Percentiles rank a stretch among this genome's conserved stretches.
Evolutionary conservation across 1,284 basidiomycete genomes (phyloP).

Genomic region (Apiotrichum montevideense): DNA sequence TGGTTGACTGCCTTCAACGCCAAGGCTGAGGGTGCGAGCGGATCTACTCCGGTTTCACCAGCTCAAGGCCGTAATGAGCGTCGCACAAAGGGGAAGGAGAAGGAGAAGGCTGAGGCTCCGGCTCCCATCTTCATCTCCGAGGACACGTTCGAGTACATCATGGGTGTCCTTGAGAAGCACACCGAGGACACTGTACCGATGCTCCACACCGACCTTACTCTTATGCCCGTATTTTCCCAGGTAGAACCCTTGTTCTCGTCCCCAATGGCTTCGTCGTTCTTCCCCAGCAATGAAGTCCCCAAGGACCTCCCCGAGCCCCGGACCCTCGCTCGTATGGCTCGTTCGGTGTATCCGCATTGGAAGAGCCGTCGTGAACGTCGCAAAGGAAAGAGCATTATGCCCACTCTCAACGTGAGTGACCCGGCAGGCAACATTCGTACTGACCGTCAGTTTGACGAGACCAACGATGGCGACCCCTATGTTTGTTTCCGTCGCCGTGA

Average conservation of each 20-base stretch:
- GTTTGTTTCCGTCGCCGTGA: conserved; percentile 97
- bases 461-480: conserved; percentile 91
- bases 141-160: conserved; percentile 89
- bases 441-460: conserved; percentile 62
- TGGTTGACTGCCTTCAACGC: conserved; percentile 93
- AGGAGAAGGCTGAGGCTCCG: conserved; percentile 43
- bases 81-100: conserved; percentile 44
- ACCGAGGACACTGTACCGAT: conserved; percentile 85
- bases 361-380: conserved; percentile 66
- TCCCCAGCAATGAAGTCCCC: conserved; percentile 60
- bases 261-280: conserved; percentile 55
- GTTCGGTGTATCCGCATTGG: conserved; percentile 73
- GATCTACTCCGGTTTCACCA: conserved; percentile 23
- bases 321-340: conserved; percentile 59
- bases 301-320: conserved; percentile 57
- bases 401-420: conserved; percentile 56
- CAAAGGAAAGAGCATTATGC: conserved; percentile 70
- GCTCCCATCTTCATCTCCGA: conserved; percentile 61
- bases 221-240: conserved; percentile 67
- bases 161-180: conserved; percentile 88
- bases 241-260: conserved; percentile 66
- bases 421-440: background rate
- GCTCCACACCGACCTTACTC: conserved; percentile 63
- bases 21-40: conserved; percentile 63
- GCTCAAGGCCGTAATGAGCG: conserved; percentile 44